Evolutionary conservation across 2,329 filamentous ascomycete species (phyloP), one percentile per base, ranked within the genome.

Genomic region (Cladosporium sp.): DNA sequence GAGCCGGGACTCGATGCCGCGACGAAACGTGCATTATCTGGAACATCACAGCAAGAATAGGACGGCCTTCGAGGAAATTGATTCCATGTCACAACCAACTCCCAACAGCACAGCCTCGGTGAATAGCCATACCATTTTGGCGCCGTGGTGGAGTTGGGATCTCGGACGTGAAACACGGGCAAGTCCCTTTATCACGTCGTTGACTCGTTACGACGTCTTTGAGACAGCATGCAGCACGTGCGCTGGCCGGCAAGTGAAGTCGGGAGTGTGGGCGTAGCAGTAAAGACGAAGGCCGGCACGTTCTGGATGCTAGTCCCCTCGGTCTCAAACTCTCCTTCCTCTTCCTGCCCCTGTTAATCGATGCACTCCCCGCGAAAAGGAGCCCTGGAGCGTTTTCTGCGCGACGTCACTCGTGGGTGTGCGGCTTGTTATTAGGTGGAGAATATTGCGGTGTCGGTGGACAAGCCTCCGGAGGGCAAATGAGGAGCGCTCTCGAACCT

Each of bases 151-250:
- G 49, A 18, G 49, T 6, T 26, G 14, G 4, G 28, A 34, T 28
- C 7, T 38, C 21, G n/a, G 34, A 34, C 12, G 6, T 58, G 55
- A 58, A 58, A 58, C 55, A 36, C 4, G 18, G 24, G n/a, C 34
- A 8, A 8, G 55, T 41, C 55, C 30, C 34, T 32, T 58, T 12
- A 58, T 32, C 54, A 24, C 1, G 38, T n/a, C 5, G 38, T 44
- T 21, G 38, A 36, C 34, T 36, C 12, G 34, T 36, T 14, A 14
- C 12, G 12, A 15, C 3, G 34, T 3, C n/a, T 41, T 15, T 14
- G 55, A 58, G 55, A 58, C 55, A 58, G 30, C 52, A 14, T 41
- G 21, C 34, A 58, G 52, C 52, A 55, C 52, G 52, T 55, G 52
- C 52, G 52, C 28, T 6, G 51, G 15, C 30, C 52, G 52, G 52